Evolutionary conservation across 2,329 filamentous ascomycete species (phyloP).

Genomic region (Apiospora sp.): DNA sequence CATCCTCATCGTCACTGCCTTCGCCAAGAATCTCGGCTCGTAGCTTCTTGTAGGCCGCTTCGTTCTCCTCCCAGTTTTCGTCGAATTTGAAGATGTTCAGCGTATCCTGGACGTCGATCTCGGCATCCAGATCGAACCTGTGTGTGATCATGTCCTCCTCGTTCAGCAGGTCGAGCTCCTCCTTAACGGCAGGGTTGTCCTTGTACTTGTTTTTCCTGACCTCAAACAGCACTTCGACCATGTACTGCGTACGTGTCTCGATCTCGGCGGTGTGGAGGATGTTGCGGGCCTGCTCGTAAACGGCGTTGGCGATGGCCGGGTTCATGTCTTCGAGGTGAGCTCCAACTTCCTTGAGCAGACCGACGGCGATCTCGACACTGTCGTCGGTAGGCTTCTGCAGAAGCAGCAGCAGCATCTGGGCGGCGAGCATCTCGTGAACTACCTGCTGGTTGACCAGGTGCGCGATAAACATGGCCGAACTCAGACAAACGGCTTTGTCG

Average conservation of each 20-base stretch:
- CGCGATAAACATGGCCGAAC: constrained; percentile 92
- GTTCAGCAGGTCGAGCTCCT: constrained; percentile 94
- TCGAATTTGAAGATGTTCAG: constrained; percentile 98
- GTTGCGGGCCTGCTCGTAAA: constrained; percentile 95
- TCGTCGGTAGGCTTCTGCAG: constrained; percentile 97
- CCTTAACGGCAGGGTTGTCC: constrained; percentile 88
- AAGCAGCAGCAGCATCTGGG: constrained; percentile 90
- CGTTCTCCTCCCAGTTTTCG: constrained; percentile 86
- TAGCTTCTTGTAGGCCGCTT: constrained; percentile 87
- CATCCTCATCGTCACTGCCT: constrained; percentile 83
- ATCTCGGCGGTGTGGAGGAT: constrained; percentile 97
- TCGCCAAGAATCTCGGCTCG: constrained; percentile 95
- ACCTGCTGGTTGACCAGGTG: constrained; percentile 97
- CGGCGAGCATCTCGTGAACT: constrained; percentile 89
- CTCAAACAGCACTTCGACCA: constrained; percentile 98
- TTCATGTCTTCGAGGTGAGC: constrained; percentile 97
- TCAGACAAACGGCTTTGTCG: constrained; percentile 94
- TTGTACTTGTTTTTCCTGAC: constrained; percentile 96
- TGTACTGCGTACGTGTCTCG: constrained; percentile 98
- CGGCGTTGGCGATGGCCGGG: constrained; percentile 81
- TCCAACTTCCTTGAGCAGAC: constrained; percentile 90
- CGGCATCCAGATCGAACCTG: constrained; percentile 80
- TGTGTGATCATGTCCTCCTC: constrained; percentile 99
- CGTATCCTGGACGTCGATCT: constrained; percentile 83
- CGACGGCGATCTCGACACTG: constrained; percentile 96